Base-by-base conservation (phyloP, 768 basidiomycete species). In the Hericium rajendrae region DNA sequence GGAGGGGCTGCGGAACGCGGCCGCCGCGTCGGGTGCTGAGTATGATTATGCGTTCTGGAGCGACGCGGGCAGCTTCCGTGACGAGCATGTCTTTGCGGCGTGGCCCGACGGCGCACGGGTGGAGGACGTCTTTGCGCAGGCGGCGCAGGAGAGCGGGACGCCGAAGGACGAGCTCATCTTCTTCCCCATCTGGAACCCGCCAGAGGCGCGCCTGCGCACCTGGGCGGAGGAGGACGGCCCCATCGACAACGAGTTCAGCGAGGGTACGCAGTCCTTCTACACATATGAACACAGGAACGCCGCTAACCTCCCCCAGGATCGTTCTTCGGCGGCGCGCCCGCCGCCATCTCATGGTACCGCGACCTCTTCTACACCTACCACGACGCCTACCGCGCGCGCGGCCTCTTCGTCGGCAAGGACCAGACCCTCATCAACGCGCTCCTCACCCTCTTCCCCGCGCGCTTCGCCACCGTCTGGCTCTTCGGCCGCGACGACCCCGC, bases 31-130 rank as follows among this genome's bases (percentile, higher is more conserved):
- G n/a, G 69, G 68, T 4, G 62, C 69, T 58, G 55, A 64, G 10
- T 82, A 78, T 57, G 74, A 78, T 22, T 83, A 79, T 66, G 78
- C 74, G 1, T 83, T 84, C 59, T 84, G 81, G 82, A 73, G 69
- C 38, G 81, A 83, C 60, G 79, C 81, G 2, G 80, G 78, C 6
- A 77, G 78, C 58, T 80, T 84, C 61, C 65, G 80, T 13, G 55
- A 65, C 18, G 62, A 69, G 0, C 79, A 82, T 66, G 58, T 58
- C 12, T 83, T 77, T 62, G 56, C 56, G 4, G 46, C 39, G n/a
- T 84, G 82, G 82, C 82, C 81, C 2, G 73, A 77, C 59, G 63
- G 68, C 3, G 57, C 32, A 11, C 68, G 77, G 13, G 70, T 81
- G 2, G 66, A 73, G 24, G 59, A 72, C 37, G 60, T 80, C 1